Percentiles rank a stretch among this genome's conserved stretches.
phyloP scores from a whole-genome alignment of 768 basidiomycete species.

The Panaeolus papilionaceus region DNA sequence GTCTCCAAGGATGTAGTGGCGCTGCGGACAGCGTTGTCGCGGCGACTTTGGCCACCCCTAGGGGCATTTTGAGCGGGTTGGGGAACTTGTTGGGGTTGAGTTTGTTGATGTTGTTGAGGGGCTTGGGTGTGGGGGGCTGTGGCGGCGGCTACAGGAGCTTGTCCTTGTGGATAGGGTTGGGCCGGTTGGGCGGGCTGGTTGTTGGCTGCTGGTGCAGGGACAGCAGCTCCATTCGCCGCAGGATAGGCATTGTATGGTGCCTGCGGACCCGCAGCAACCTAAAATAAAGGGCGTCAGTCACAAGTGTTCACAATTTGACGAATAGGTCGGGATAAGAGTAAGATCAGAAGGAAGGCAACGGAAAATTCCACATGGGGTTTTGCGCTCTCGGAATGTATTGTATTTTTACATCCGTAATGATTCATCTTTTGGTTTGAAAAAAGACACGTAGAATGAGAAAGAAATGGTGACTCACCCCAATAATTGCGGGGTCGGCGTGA shows the following conservation, averaged over 20 bases:
- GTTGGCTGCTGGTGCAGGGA: slow-evolving; percentile 12
- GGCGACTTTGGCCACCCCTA: slow-evolving; percentile 19
- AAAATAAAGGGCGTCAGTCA: slow-evolving; percentile 12
- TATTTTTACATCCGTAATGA: slow-evolving; percentile 38
- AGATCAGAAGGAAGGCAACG: slow-evolving; percentile 69
- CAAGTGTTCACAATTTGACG: neutral
- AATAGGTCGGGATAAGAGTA: slow-evolving; percentile 17
- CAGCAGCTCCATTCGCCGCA: slow-evolving; percentile 6
- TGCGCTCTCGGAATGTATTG: slow-evolving; percentile 37
- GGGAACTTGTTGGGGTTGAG: slow-evolving; percentile 23
- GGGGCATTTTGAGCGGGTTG: slow-evolving; percentile 8
- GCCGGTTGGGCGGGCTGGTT: slow-evolving; percentile 3
- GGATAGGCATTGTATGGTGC: neutral
- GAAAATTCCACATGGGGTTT: slow-evolving; percentile 58
- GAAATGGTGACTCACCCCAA: slow-evolving; percentile 55
- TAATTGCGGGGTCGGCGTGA: slow-evolving; percentile 84
- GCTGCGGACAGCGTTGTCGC: slow-evolving; percentile 63
- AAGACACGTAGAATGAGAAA: slow-evolving; percentile 35
- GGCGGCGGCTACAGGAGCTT: slow-evolving; percentile 17
- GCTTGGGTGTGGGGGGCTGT: slow-evolving; percentile 19
- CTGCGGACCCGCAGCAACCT: slow-evolving; percentile 51
- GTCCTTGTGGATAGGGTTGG: slow-evolving; percentile 28
- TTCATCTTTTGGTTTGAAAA: slow-evolving; percentile 31
- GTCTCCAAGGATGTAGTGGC: slow-evolving; percentile 79
- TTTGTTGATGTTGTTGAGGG: slow-evolving; percentile 19